A percentile compares a stretch with the other conserved stretches of the same genome.
Conservation (phyloP, 768 basidiomycete species). For the Mycena floridula region DNA sequence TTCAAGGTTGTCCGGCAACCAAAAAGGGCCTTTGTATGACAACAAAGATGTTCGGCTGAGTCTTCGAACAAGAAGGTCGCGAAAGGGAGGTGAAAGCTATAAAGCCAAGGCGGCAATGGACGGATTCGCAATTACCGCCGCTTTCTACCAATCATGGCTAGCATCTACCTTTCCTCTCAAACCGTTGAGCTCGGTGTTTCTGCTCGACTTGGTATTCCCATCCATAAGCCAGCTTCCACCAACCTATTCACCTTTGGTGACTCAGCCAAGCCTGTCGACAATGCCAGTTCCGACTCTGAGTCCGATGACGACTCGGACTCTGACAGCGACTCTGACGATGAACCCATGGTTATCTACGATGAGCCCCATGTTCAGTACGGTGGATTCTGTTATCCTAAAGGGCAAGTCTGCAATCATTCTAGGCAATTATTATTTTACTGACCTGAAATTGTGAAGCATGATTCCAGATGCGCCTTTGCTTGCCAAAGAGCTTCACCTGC, state of each 20-base stretch:
- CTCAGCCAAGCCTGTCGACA: constrained; percentile 1
- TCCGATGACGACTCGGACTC: constrained; percentile 13
- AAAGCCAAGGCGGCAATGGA: no score
- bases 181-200: no score
- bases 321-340: constrained; percentile 14
- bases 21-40: no score
- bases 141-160: no score
- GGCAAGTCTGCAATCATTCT: background rate
- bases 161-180: no score
- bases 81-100: no score
- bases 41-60: no score
- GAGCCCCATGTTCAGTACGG: background rate
- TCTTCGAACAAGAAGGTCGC: no score
- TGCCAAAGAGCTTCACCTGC: constrained; percentile 1
- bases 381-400: background rate
- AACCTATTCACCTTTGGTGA: background rate
- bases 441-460: background rate
- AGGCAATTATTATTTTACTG: background rate
- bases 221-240: no score
- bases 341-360: constrained; percentile 8
- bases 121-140: no score
- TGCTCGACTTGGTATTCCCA: no score
- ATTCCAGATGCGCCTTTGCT: background rate
- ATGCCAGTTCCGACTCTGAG: constrained; percentile 11
- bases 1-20: no score